Conservation (phyloP, 257 asterid species). For the Solanum dulcamara region DNA sequence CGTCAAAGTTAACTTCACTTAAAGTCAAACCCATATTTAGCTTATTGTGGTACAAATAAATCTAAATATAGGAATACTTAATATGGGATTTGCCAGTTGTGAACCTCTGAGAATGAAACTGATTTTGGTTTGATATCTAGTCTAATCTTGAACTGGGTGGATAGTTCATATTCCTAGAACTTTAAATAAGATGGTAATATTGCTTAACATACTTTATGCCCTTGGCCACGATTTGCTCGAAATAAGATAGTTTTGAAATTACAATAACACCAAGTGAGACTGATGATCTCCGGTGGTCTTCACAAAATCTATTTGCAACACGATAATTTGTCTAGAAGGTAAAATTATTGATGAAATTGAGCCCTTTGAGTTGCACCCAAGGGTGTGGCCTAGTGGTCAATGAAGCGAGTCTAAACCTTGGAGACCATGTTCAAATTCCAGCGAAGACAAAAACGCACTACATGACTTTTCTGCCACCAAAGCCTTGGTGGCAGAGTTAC, state of each 20-base stretch:
- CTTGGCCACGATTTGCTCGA: neutral
- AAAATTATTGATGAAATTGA: neutral
- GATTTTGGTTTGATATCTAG: neutral
- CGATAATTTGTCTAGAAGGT: neutral
- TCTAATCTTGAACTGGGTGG: neutral
- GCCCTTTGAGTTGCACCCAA: neutral
- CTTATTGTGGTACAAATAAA: neutral
- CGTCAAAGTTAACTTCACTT: neutral
- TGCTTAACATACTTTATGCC: neutral
- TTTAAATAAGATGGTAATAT: neutral
- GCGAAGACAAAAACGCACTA: neutral
- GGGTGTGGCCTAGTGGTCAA: too few species aligned
- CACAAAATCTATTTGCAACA: neutral
- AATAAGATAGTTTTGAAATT: neutral
- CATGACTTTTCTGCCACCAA: neutral
- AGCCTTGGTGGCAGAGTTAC: neutral
- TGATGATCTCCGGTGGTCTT: neutral
- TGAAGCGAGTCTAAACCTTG: neutral
- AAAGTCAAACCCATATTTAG: neutral
- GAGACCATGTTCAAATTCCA: neutral
- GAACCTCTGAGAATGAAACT: neutral
- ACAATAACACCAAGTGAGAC: neutral
- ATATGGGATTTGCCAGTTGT: neutral
- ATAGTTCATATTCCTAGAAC: neutral
- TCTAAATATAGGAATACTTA: neutral